phyloP scores from a whole-genome alignment of 148 eudicot species.

The Gaultheria prostrata region DNA sequence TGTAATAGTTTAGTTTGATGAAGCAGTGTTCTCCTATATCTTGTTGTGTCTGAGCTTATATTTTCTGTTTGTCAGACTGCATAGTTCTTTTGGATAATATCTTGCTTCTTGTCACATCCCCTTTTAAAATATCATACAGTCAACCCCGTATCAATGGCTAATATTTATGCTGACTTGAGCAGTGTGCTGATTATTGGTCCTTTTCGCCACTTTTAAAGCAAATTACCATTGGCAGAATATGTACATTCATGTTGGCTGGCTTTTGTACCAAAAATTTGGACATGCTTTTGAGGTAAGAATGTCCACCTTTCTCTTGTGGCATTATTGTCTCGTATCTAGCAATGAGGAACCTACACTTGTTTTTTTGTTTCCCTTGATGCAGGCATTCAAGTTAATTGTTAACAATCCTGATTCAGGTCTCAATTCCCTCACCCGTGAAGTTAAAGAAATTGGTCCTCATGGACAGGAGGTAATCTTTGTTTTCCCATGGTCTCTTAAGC shows the following conservation, averaged over 20 bases:
- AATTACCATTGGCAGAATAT: slow-evolving; percentile 57
- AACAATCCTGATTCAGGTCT: slow-evolving; percentile 84
- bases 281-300: slow-evolving; percentile 89
- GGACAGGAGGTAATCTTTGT: slow-evolving; percentile 72
- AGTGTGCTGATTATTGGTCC: slow-evolving; percentile 3
- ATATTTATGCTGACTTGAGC: background rate
- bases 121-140: background rate
- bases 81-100: background rate
- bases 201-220: slow-evolving; percentile 10
- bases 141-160: background rate
- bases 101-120: background rate
- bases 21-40: no score
- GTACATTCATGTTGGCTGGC: slow-evolving; percentile 92
- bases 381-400: slow-evolving; percentile 85
- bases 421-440: slow-evolving; percentile 78
- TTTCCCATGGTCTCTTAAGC: background rate
- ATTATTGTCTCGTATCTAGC: background rate
- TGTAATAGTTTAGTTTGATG: no score
- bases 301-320: background rate
- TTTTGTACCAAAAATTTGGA: slow-evolving; percentile 83
- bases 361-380: background rate
- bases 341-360: background rate
- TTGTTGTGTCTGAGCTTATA: no score
- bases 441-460: slow-evolving; percentile 80
- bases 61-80: no score